phyloP scores from a whole-genome alignment of 2,329 filamentous ascomycete genomes.

The Colletotrichum noveboracense region DNA sequence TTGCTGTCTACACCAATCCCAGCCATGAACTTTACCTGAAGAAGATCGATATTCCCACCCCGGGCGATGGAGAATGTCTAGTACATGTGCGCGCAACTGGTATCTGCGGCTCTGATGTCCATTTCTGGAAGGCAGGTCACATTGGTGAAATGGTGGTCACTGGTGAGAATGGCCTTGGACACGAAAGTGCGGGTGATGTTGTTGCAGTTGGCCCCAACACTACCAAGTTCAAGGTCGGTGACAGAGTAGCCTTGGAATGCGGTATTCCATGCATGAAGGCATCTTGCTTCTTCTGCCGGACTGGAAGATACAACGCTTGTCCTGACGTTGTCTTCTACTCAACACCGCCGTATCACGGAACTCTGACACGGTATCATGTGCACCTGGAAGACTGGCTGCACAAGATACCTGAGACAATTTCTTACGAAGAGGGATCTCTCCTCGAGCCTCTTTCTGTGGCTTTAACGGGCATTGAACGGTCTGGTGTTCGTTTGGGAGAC shows the following conservation, averaged over 20 bases:
- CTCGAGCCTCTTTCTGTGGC: constrained; percentile 54
- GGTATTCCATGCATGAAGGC: constrained; percentile 35
- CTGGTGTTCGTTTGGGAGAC: constrained; percentile 42
- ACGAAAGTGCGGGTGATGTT: constrained; percentile 12
- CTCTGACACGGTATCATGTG: constrained; percentile 38
- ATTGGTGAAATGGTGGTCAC: constrained; percentile 36
- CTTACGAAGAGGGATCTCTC: constrained; percentile 46
- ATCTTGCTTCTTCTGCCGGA: constrained; percentile 37
- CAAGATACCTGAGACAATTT: constrained; percentile 38
- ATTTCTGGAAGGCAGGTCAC: constrained; percentile 43
- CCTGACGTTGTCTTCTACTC: constrained; percentile 43
- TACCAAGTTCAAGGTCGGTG: constrained; percentile 1
- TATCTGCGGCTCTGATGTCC: constrained; percentile 61
- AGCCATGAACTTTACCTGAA: constrained; percentile 71
- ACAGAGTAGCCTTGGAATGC: constrained; percentile 23
- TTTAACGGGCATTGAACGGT: constrained; percentile 45
- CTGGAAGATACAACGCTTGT: constrained; percentile 45
- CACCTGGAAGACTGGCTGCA: constrained; percentile 43
- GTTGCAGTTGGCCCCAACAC: background rate
- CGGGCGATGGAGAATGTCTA: constrained; percentile 40
- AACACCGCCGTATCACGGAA: constrained; percentile 42
- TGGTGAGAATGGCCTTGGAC: constrained; percentile 12
- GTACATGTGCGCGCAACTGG: constrained; percentile 72
- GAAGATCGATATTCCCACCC: constrained; percentile 50
- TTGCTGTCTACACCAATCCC: constrained; percentile 74